Evolutionary conservation across 1,139 yeast species (phyloP), one percentile per base, ranked within the genome.

Genomic region (Waltiozyma sp.): DNA sequence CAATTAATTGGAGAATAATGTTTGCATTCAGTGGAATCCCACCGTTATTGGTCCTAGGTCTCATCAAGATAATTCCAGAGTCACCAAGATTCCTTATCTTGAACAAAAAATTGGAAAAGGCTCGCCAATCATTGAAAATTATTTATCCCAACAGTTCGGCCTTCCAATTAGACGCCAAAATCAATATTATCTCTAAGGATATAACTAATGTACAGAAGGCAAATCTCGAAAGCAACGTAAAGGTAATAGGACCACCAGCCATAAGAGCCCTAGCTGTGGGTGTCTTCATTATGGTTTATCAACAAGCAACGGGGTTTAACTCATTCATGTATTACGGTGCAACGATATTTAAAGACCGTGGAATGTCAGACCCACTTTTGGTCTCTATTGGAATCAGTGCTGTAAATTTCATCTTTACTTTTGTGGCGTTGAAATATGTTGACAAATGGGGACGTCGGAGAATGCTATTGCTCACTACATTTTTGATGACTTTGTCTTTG

Each of bases 301-400:
- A 81, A 59, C 89, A 81, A 57, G 70, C 77, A 38, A 75, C 83
- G n/a, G 87, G 89, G 10, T 79, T 80, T 61, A 80, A 81, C 61
- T 79, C 87, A 5, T 75, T 80, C 56, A 80, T 81, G 85, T 81
- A 80, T 59, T 81, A 80, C 54, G 75, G 85, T 42, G 75, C 86
- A 10, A 73, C 84, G 2, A 73, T 81, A 38, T 80, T 81, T 57
- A 70, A 72, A 47, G 66, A 73, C 13, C 66, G 77, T 38, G 84
- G 85, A 1, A 73, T 77, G 54, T 49, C 71, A 28, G 72, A 79
- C 55, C 76, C 88, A 4, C 68, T 83, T 33, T 69, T 77, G 2
- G 83, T 80, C 4, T 77, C 86, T 18, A 73, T 80, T 47, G 67
- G 76, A 37, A 70, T 81, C 33, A 81, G 88, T 19, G 74, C 77